Percentiles rank a stretch among this genome's conserved stretches.
Conservation (phyloP, 73 alveolate genomes). For the Tetrahymena malaccensis region DNA sequence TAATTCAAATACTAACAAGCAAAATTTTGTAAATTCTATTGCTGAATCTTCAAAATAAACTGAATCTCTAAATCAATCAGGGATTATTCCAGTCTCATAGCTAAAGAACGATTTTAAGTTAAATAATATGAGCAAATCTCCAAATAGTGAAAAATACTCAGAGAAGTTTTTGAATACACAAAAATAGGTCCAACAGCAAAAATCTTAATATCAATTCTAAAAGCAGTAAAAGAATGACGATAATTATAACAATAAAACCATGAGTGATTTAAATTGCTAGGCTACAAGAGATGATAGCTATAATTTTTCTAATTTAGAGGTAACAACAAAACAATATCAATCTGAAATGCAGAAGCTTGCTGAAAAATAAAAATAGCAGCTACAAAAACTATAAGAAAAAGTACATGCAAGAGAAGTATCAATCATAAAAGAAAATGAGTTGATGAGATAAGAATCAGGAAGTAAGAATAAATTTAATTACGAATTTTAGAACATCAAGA, state of each 20-base stretch:
- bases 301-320: neutral
- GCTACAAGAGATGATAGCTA: neutral
- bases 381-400: neutral
- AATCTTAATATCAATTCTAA: neutral
- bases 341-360: neutral
- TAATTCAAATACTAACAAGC: neutral
- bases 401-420: neutral
- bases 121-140: neutral
- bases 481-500: neutral
- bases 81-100: neutral
- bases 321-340: neutral
- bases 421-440: neutral
- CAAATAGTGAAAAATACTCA: neutral
- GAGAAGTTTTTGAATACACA: neutral
- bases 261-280: neutral
- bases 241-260: neutral
- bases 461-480: neutral
- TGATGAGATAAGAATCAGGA: neutral
- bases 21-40: neutral
- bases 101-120: neutral
- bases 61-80: neutral
- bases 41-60: neutral
- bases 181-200: neutral
- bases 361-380: neutral
- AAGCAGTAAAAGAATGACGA: neutral